Percentiles rank a stretch among this genome's conserved stretches.
Conservation (phyloP, 164 flowering plant species). For the Paratinospora sagittata region DNA sequence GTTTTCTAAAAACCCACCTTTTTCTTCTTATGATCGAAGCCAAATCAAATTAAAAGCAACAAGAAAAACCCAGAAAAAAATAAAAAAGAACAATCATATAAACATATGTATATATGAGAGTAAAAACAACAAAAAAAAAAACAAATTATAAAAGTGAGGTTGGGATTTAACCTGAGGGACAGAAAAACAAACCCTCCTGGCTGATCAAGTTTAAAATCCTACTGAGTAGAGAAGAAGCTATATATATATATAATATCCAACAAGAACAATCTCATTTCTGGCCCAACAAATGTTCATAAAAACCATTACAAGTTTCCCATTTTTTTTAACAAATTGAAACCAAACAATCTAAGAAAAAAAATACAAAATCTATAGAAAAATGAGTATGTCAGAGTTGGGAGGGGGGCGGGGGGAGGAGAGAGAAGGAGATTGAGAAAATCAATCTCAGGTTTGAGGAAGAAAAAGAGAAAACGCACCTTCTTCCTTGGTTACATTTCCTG, state of each 20-base stretch:
- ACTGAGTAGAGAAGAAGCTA: no score
- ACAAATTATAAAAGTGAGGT: background rate
- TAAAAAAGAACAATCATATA: background rate
- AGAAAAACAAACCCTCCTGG: constrained; percentile 49
- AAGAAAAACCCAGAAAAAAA: background rate
- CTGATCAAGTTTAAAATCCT: constrained; percentile 3
- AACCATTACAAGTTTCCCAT: constrained; percentile 19
- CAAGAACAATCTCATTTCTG: no score
- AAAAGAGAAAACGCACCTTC: no score
- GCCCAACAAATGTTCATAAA: constrained; percentile 13
- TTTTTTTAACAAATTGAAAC: constrained; percentile 20
- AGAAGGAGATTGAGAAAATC: constrained; percentile 4
- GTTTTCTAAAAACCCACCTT: no score
- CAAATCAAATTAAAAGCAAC: background rate
- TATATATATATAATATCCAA: no score
- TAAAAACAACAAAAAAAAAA: no score
- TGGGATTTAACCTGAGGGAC: constrained; percentile 37
- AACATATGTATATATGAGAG: no score
- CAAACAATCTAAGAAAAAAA: constrained; percentile 52
- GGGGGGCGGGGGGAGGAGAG: constrained; percentile 8
- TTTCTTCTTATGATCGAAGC: background rate
- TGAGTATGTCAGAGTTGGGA: constrained; percentile 34
- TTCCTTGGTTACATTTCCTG: background rate
- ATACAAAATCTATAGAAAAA: constrained; percentile 74
- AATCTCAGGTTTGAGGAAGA: no score